Conservation (phyloP, 805 yeast species). For the Cyberlindnera xylosilytica region DNA sequence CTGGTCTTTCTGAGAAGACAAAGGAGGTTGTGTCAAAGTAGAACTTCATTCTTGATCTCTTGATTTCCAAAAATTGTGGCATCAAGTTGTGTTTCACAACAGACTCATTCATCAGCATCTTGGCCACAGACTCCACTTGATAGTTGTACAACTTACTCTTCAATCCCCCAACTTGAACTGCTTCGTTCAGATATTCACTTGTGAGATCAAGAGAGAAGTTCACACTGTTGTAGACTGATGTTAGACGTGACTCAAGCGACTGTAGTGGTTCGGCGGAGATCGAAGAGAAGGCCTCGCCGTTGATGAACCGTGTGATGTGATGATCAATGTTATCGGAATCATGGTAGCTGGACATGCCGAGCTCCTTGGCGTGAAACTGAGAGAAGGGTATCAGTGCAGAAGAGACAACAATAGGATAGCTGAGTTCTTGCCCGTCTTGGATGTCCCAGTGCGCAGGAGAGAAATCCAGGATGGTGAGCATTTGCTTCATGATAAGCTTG, state of each 20-base stretch:
- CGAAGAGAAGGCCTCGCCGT: constrained; percentile 11
- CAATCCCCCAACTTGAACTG: constrained; percentile 41
- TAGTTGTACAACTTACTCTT: constrained; percentile 50
- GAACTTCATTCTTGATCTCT: background rate
- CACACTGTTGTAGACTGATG: constrained; percentile 17
- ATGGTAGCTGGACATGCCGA: constrained; percentile 17
- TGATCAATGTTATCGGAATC: constrained; percentile 19
- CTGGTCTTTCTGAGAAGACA: constrained; percentile 43
- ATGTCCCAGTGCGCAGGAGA: constrained; percentile 35
- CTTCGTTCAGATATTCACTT: constrained; percentile 12
- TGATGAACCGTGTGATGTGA: constrained; percentile 36
- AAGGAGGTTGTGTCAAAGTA: constrained; percentile 10
- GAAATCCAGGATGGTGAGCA: constrained; percentile 45
- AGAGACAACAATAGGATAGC: constrained; percentile 16
- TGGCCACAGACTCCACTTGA: constrained; percentile 57
- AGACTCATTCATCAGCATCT: constrained; percentile 56
- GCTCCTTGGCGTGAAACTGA: constrained; percentile 14
- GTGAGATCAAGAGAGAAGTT: constrained; percentile 10
- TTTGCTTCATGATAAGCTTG: constrained; percentile 30
- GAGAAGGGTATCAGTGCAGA: constrained; percentile 16
- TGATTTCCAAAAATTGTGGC: constrained; percentile 32
- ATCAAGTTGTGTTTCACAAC: constrained; percentile 29
- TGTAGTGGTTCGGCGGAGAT: background rate
- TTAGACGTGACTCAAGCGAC: constrained; percentile 15
- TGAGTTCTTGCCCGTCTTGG: background rate